Evolutionary conservation across 1,284 basidiomycete species (phyloP), one percentile per base, ranked within the genome.

Genomic region (Moesziomyces parantarcticus): DNA sequence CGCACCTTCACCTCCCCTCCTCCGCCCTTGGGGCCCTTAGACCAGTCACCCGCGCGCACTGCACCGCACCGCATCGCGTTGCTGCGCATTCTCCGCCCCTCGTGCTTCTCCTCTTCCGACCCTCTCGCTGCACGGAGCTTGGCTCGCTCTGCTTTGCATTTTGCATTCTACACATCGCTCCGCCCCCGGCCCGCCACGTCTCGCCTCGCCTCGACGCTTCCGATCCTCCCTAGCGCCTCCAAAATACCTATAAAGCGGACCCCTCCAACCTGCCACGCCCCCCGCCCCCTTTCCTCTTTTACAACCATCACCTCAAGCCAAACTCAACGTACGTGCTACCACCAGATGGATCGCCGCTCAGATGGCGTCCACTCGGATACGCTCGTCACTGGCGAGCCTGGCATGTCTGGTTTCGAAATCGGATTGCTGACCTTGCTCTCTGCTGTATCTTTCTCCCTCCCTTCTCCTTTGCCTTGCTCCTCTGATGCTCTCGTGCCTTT

Each of bases 271-370:
- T 52, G n/a, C 10, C 41, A 22, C 40, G 23, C 40, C 50, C n/a
- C 39, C 16, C 18, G 22, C 22, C 51, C 68, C 50, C 41, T 41
- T 66, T 66, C 32, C 61, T 58, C 62, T 55, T 50, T 39, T 51
- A 71, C 68, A 58, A 66, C 68, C 68, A 71, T 60, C 58, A 53
- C 50, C 58, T 66, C 59, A 55, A 61, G 55, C 55, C 54, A 55
- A 51, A 42, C 25, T 56, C 18, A 57, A 59, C 59, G 68, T 71
- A 65, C 34, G 68, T 71, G 56, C 50, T 58, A 26, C 50, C 68
- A 58, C 40, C 55, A 50, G 44, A 44, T 58, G 46, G 3, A 4
- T 54, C 44, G 22, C 18, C 40, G 14, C 11, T 36, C 40, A 25
- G 44, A 40, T 36, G 41, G 42, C 32, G 6, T 43, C 40, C 50